Evolutionary conservation across 2,329 filamentous ascomycete species (phyloP), one percentile per base, ranked within the genome.

Genomic region (Akanthomyces muscarius): DNA sequence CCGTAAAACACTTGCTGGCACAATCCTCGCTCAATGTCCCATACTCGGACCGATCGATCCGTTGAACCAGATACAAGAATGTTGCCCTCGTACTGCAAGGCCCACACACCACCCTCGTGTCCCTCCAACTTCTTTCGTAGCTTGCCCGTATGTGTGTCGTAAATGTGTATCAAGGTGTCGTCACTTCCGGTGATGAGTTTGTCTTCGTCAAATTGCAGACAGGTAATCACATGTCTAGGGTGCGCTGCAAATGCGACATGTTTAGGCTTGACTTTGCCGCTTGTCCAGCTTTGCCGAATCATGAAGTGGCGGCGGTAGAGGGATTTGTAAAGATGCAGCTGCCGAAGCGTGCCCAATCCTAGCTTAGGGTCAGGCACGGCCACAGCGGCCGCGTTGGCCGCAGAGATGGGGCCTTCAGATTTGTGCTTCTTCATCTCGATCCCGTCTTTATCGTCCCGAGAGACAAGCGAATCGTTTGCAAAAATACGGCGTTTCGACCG

Each of bases 121-220:
- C 95, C 95, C 70, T 93, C 89, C 2, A 99, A 85, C 66, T 89
- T 91, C 71, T 87, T 91, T 54, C 90, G 86, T 42, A 97, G 78
- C 67, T 89, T 89, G 64, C 95, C 95, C 0, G 93, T 97, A 77
- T 95, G 96, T 14, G 95, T 98, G 72, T 98, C 93, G 74, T 98
- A 99, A 38, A 99, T 92, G 70, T 99, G 93, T 70, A 99, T 99
- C 66, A 97, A 88, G 4, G 93, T 97, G 73, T 99, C 95, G 73
- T 99, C 95, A 71, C 94, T 98, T 30, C 95, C 95, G 1, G 95
- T 99, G 68, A 99, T 84, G 68, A 99, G 97, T 77, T 98, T 98
- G 80, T 99, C 93, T 55, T 93, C 91, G 71, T 99, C 95, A 70
- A 99, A 99, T 73, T 99, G 93, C 61, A 99, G 83, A 73, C 95